Base-by-base conservation (phyloP, 129 eudicot genomes). In the Saussurea involucrata region DNA sequence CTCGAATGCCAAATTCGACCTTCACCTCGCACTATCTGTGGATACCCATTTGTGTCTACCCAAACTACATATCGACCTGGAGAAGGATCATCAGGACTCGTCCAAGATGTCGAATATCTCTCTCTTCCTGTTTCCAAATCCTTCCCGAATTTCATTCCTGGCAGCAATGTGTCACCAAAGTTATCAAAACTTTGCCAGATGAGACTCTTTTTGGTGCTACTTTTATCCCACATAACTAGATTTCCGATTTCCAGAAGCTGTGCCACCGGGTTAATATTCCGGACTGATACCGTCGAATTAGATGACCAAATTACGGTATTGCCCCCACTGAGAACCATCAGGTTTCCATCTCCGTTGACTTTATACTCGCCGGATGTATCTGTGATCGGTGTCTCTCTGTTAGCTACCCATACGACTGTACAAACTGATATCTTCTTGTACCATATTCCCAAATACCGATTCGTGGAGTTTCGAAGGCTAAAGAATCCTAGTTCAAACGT, bases 211-310 rank as follows among this genome's bases (percentile, higher is more conserved):
- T 63, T 32, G 31, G 10, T 65, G 8, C 46, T 58, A 4, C 31
- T 24, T 55, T 18, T n/a, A 58, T 68, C 61, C 71, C 75, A 64
- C 6, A 83, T 42, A 7, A 73, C 73, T 8, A 83, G 63, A 74
- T 83, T 83, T 20, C 80, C 87, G 2, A 69, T 33, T 63, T 83
- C 80, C 4, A 78, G 34, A 12, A 83, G 68, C 20, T 74, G 76
- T 17, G 77, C 77, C 7, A 75, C 15, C 0, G 71, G 70, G 68
- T 31, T 42, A 15, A 15, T 0, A 18, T 0, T 33, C 8, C 17
- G 20, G 3, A 1, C 22, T 27, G 31, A 15, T 5, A n/a, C 21
- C 0, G 33, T 1, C 11, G 17, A 20, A 25, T 18, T 34, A 2
- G 83, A 80, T 34, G 63, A 66, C 83, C 83, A 73, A 17, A 73